phyloP scores from a whole-genome alignment of 2,329 filamentous ascomycete genomes.

The Cercospora canescens region DNA sequence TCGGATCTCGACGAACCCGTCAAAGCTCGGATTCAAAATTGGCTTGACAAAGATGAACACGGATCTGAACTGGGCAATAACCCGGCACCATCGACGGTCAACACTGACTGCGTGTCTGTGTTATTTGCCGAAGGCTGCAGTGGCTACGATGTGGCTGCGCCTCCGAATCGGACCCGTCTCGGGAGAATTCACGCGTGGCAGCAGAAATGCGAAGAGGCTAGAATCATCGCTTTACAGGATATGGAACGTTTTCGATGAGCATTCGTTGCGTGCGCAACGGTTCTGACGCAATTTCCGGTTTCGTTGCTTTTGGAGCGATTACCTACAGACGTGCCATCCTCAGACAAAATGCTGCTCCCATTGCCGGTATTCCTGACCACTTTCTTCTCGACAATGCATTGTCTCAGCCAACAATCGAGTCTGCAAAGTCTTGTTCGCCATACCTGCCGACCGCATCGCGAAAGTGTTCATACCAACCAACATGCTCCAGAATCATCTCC shows the following conservation, averaged over 20 bases:
- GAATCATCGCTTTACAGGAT: neutral
- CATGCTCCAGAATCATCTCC: no score
- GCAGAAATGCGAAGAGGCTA: neutral
- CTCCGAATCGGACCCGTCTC: neutral
- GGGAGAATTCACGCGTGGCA: neutral
- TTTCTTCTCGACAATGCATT: neutral
- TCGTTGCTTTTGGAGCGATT: neutral
- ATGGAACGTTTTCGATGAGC: neutral
- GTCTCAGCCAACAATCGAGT: neutral
- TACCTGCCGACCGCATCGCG: neutral
- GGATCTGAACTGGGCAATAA: neutral
- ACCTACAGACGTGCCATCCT: neutral
- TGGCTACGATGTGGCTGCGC: neutral
- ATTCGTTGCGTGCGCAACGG: neutral
- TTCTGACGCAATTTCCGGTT: neutral
- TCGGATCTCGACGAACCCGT: neutral
- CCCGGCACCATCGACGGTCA: neutral
- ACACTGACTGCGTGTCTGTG: neutral
- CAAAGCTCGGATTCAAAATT: neutral
- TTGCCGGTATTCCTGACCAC: neutral
- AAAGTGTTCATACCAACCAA: neutral
- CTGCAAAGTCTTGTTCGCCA: neutral
- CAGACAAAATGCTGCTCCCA: neutral
- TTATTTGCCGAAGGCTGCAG: neutral
- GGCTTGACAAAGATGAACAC: neutral